Conservation (phyloP, 75 land plant genomes). For the Larix kaempferi region DNA sequence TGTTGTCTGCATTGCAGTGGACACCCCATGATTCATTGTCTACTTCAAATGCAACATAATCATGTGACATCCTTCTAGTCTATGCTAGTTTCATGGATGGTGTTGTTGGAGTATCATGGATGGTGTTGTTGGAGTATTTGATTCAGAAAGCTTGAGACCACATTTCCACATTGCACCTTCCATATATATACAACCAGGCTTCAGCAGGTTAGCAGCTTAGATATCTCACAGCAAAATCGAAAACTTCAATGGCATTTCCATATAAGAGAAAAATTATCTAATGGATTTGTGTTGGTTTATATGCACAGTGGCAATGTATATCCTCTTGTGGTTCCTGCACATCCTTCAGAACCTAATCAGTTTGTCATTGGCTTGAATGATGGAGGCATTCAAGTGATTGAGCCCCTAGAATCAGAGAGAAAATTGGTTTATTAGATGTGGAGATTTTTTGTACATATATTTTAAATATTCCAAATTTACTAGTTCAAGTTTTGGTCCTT, state of each 20-base stretch:
- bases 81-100: slow-evolving; percentile 48
- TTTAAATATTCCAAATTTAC: too few species aligned
- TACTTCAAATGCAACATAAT: slow-evolving; percentile 67
- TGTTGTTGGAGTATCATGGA: too few species aligned
- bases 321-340: slow-evolving; percentile 60
- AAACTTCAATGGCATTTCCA: too few species aligned
- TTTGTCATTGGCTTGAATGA: slow-evolving; percentile 46
- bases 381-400: slow-evolving; percentile 48
- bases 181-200: slow-evolving; percentile 9
- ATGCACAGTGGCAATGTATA: slow-evolving; percentile 30
- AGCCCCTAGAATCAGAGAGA: slow-evolving; percentile 16
- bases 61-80: slow-evolving; percentile 69
- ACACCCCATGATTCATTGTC: slow-evolving; percentile 40
- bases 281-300: neutral
- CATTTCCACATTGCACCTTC: slow-evolving; percentile 53
- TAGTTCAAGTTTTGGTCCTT: too few species aligned
- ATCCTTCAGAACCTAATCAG: slow-evolving; percentile 42
- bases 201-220: too few species aligned
- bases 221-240: too few species aligned
- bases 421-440: too few species aligned
- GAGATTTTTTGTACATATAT: too few species aligned
- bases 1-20: slow-evolving; percentile 36
- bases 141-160: slow-evolving; percentile 53
- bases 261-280: too few species aligned
- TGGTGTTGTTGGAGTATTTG: slow-evolving; percentile 74